Conservation (phyloP, 257 asterid genomes). For the Voacanga thouarsii region DNA sequence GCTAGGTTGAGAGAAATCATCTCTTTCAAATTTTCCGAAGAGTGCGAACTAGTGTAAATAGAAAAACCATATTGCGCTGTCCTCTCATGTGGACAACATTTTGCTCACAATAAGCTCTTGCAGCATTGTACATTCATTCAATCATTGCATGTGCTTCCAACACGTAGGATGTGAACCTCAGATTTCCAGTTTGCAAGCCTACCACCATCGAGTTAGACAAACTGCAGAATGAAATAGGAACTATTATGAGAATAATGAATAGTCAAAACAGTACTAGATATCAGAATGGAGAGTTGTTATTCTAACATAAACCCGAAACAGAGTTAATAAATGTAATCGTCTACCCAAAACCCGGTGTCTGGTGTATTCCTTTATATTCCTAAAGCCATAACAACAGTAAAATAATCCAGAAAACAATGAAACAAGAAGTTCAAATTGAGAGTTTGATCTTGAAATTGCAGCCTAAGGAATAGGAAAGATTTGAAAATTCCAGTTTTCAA, state of each 20-base stretch:
- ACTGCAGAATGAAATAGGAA: background rate
- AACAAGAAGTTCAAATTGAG: background rate
- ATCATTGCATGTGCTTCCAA: background rate
- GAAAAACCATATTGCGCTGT: background rate
- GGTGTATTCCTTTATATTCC: background rate
- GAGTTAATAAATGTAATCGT: background rate
- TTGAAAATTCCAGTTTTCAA: background rate
- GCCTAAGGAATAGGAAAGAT: background rate
- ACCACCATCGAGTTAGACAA: background rate
- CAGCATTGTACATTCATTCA: background rate
- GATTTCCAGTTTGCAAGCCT: constrained; percentile 8
- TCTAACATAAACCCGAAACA: background rate
- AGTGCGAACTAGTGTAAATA: background rate
- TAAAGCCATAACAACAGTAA: background rate
- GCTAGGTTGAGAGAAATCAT: background rate
- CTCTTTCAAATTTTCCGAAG: background rate
- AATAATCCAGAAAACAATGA: background rate
- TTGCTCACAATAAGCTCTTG: background rate
- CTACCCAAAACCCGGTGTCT: background rate
- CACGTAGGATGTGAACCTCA: background rate
- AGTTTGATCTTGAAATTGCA: background rate
- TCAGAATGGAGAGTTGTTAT: background rate
- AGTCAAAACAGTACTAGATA: background rate
- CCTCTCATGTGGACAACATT: background rate
- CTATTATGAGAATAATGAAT: background rate